Evolutionary conservation across 164 flowering plant genomes (phyloP), one percentile per base, ranked within the genome.

Genomic region (Paratinospora sagittata): DNA sequence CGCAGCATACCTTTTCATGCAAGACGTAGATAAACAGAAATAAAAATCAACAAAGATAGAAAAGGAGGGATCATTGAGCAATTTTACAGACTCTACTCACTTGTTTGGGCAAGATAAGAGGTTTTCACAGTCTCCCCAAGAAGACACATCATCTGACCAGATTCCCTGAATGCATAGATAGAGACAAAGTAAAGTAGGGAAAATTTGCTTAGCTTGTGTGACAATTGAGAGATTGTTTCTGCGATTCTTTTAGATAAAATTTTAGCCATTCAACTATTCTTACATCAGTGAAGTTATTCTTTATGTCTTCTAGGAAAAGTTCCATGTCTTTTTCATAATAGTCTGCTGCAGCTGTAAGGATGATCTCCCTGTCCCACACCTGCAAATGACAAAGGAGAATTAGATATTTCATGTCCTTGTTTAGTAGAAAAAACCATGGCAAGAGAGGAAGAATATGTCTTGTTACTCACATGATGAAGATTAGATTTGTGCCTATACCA

Each of bases 281-380:
- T 84, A 92, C 97, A 80, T 87, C 65, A 27, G 97, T 92, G 75
- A 89, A 74, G 81, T 95, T 92, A 0, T 72, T 75, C 52, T 82
- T 77, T 16, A 92, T 86, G 78, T 84, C 91, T 79, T 90, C 69
- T 68, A 72, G 88, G 55, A 91, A 88, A 75, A 81, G 86, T 27
- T 83, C 82, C 75, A 88, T 72, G 77, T 95, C 89, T 57, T 91
- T 89, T 0, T 76, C 86, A 69, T 90, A 91, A 67, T 82, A 84
- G 49, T 91, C 95, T 71, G 70, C 68, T 27, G 84, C 81, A 10
- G 98, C 93, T 65, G 89, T 84, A 1, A 84, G 90, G 65, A 93
- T 80, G 13, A 96, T 90, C 82, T 93, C 98, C 74, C 97, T 89
- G 73, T 96, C 99, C 99, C 98, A 95, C 3, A 95, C 98, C 98